Conservation (phyloP, 495 filamentous ascomycete species). For the Xeromyces bisporus region DNA sequence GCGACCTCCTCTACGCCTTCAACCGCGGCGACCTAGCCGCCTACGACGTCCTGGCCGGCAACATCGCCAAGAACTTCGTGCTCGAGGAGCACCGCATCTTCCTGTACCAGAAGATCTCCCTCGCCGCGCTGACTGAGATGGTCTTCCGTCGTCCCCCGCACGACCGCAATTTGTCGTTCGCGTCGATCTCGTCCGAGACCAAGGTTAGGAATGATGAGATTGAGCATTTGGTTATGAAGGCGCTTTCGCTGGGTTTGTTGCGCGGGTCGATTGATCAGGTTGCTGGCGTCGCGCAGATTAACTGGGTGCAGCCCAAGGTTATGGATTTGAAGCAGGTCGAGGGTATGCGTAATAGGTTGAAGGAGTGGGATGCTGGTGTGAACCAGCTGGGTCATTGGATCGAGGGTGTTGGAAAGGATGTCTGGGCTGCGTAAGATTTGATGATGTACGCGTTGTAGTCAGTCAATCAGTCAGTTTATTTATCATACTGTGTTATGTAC, state of each 20-base stretch:
- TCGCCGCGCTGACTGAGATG: constrained; percentile 85
- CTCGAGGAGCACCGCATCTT: constrained; percentile 63
- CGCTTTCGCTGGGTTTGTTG: constrained; percentile 77
- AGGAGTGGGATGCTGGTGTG: constrained; percentile 90
- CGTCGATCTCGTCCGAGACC: constrained; percentile 74
- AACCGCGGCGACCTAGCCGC: constrained; percentile 86
- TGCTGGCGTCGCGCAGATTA: constrained; percentile 79
- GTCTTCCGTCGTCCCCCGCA: constrained; percentile 93
- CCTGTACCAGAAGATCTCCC: constrained; percentile 93
- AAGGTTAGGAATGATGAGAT: constrained; percentile 83
- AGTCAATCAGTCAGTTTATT: too few species aligned
- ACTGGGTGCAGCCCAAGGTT: constrained; percentile 98
- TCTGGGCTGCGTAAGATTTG: constrained; percentile 79
- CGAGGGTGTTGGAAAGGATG: constrained; percentile 71
- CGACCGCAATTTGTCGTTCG: constrained; percentile 83
- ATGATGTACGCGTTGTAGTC: too few species aligned
- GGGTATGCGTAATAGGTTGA: constrained; percentile 71
- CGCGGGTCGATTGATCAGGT: constrained; percentile 94
- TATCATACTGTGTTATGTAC: too few species aligned
- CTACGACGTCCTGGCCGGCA: constrained; percentile 62
- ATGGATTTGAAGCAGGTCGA: constrained; percentile 92
- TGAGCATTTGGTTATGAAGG: constrained; percentile 98
- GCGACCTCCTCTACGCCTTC: constrained; percentile 88
- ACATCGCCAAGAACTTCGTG: constrained; percentile 62
- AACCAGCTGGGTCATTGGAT: constrained; percentile 93